Evolutionary conservation across 2,329 filamentous ascomycete genomes (phyloP), one percentile per base, ranked within the genome.

Genomic region (Phialophora macrospora): DNA sequence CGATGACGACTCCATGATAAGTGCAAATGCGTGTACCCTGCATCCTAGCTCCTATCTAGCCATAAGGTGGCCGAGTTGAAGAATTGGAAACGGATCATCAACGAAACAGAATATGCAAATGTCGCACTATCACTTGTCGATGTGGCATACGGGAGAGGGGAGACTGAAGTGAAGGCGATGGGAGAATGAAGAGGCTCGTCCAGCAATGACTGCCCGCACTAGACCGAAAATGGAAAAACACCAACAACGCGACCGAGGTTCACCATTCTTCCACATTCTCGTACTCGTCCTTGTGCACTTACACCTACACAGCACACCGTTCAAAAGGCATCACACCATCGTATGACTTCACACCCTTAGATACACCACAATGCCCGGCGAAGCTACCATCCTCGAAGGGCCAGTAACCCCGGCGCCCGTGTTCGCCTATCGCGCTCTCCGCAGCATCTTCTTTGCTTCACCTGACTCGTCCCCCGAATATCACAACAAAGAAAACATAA

Each of bases 391-490:
- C 65, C 73, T 83, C 65, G 86, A 88, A 49, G 79, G 83, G 6
- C 87, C 86, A 57, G 85, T 88, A 70, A 89, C 88, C 0, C 87
- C 88, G 8, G 87, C 87, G 55, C 87, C 87, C 55, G 81, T 89
- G 24, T 90, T 90, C 74, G 87, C 87, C 20, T 84, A 88, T 63
- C 87, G 87, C 72, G 88, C 88, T 17, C 87, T 89, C 76, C 87
- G 86, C 72, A 85, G 87, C 67, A 85, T 86, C 51, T 77, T 90
- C 63, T 89, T 88, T 76, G 87, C 87, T 28, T 89, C 87, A 0
- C 87, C 87, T 14, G 82, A 83, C 24, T 82, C 82, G 11, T 65
- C 63, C 9, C 63, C 62, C 48, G 80, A 84, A 32, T 77, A 77
- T 14, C 72, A 76, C 9, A 72, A 72, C 38, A 69, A 71, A 60